Percentiles rank a stretch among this genome's conserved stretches.
Evolutionary conservation across 2,329 filamentous ascomycete genomes (phyloP).

Genomic region (Apiospora malaysiana): DNA sequence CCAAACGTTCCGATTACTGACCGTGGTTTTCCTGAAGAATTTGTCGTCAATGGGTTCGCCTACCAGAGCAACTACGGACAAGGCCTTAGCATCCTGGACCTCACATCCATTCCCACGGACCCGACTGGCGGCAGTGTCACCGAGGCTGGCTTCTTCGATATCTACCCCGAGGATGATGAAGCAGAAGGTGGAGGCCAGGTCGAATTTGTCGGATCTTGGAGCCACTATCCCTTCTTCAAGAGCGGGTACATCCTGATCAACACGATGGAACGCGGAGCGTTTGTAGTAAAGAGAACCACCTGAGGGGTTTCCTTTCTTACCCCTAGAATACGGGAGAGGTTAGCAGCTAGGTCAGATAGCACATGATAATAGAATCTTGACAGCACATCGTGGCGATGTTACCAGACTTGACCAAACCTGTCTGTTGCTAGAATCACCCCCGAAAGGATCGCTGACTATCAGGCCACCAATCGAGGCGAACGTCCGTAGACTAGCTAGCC

Average conservation of each 20-base stretch:
- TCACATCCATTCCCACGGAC: constrained; percentile 44
- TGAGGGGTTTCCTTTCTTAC: background rate
- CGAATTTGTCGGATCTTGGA: constrained; percentile 53
- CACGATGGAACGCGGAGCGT: constrained; percentile 57
- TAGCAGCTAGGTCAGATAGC: background rate
- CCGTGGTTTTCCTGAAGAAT: constrained; percentile 34
- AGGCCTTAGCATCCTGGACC: constrained; percentile 51
- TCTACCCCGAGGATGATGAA: constrained; percentile 56
- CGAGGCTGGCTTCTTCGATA: constrained; percentile 56
- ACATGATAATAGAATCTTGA: background rate
- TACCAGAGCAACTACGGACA: constrained; percentile 59
- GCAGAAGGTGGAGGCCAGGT: constrained; percentile 44
- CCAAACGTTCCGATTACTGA: background rate
- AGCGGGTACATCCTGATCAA: constrained; percentile 57
- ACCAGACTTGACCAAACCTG: background rate
- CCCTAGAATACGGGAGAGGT: background rate
- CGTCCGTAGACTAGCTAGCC: no score
- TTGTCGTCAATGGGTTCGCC: constrained; percentile 49
- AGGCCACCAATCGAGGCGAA: no score
- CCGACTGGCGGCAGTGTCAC: constrained; percentile 52
- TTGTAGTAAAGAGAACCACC: constrained; percentile 48
- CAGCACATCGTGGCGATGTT: background rate
- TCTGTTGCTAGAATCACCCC: no score
- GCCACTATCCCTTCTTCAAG: constrained; percentile 54
- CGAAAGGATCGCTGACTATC: no score